Conservation (phyloP, 306 rosid genomes). For the Echinosophora koreensis region DNA sequence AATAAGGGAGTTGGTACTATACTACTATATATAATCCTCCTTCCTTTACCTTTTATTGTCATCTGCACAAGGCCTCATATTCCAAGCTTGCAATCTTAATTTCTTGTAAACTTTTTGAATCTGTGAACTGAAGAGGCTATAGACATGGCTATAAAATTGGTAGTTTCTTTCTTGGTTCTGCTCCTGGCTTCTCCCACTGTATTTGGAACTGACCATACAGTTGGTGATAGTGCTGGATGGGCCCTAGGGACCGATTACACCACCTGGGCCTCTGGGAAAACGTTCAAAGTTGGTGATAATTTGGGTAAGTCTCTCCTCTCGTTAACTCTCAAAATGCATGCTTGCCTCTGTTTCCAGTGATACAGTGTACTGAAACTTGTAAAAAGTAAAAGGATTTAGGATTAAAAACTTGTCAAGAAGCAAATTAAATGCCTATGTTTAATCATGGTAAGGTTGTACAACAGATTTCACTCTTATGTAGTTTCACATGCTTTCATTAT, state of each 20-base stretch:
- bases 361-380: too few species aligned
- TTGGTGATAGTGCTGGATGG: conserved; percentile 69
- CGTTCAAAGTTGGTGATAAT: conserved; percentile 67
- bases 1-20: conserved; percentile 27
- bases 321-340: not conserved
- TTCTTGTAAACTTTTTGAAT: conserved; percentile 6
- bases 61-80: conserved; percentile 9
- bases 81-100: not conserved
- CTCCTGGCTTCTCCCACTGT: conserved; percentile 58
- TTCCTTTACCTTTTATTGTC: conserved; percentile 7
- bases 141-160: conserved; percentile 60
- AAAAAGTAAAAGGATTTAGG: too few species aligned
- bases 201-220: conserved; percentile 53
- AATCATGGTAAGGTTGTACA: not conserved
- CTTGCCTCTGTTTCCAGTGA: not conserved
- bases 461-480: not conserved
- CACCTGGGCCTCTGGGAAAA: conserved; percentile 60
- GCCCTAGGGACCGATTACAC: not conserved
- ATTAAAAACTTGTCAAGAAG: not conserved
- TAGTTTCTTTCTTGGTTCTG: conserved; percentile 56
- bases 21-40: conserved; percentile 37
- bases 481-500: not conserved
- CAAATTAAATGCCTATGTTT: not conserved
- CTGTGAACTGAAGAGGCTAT: not conserved
- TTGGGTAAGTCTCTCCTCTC: conserved; percentile 52